Evolutionary conservation across 2,329 filamentous ascomycete genomes (phyloP), one percentile per base, ranked within the genome.

Genomic region (Aspergillus ibericus): DNA sequence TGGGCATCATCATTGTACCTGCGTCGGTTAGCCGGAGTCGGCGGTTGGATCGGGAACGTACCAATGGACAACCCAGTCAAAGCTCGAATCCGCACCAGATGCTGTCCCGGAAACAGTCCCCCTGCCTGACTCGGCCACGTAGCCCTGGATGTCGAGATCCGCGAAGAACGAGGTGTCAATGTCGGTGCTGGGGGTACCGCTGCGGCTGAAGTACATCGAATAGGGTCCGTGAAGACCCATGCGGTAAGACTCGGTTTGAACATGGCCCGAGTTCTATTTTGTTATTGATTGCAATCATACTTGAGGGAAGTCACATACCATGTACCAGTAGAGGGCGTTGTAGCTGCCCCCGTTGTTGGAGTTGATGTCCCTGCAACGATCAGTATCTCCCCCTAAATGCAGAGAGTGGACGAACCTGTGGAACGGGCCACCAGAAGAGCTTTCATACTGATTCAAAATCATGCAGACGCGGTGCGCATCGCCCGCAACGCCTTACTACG

Each of bases 171-270:
- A 81, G 7, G 81, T 80, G 66, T 88, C 84, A 51, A 81, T 71
- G 35, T 76, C 73, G 5, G 72, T 77, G 40, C 74, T 76, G 32
- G 86, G 85, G 1, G 85, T 78, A 1, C 83, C 82, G 8, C 81
- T 83, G 60, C 84, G 81, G 13, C 81, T 83, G 71, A 89, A 89
- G 8, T 79, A 73, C 69, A 89, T 78, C 3, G 83, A 80, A 64
- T 89, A 90, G 0, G 87, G 87, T 1, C 87, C 87, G 67, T 88
- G 85, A 42, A 90, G 77, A 4, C 87, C 87, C 70, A 82, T 82
- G 32, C 87, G 81, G 73, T 72, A 88, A 12, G 74, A 69, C 68
- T 90, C 87, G 1, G 86, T 89, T 70, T 85, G 81, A 1, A 81
- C 82, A 59, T 89, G 87, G 40, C 81, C 81, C 13, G 83, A 86